Base-by-base conservation (phyloP, 352 stramenopile genomes). In the Phytophthora pini region DNA sequence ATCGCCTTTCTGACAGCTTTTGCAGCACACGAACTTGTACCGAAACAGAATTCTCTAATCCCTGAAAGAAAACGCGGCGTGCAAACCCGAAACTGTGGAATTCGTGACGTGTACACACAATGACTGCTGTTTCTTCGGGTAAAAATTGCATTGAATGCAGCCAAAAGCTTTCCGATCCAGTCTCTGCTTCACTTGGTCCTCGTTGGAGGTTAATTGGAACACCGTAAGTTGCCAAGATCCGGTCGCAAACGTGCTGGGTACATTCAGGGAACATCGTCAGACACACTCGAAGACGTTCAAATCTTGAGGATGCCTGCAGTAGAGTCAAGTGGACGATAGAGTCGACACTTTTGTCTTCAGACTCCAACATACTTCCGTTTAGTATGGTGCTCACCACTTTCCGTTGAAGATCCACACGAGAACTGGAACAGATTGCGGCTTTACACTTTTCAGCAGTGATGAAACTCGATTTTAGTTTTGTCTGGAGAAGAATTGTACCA, bases 41-140 rank as follows among this genome's bases (percentile, higher is more conserved):
- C 4, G 17, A 5, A 9, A 11, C n/a, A 20, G 61, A 63, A 10
- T 24, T 17, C 1, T 66, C 48, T 9, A 75, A 15, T 10, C 55
- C 67, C 2, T 70, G 60, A 15, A 80, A 81, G 49, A 82, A 82
- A 13, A 65, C 49, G 10, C 65, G 61, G 20, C 59, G 55, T 4
- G 67, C 49, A 53, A 84, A 77, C 5, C 46, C 26, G 31, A 82
- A 82, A 24, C 76, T 82, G 17, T 70, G 24, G 11, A 81, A 76
- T 3, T 66, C 44, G 10, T 70, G 48, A 0, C 26, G 31, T 6
- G 70, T 63, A 5, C 70, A 11, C 12, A 84, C 17, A 12, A 84
- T 22, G 2, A 72, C 53, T 2, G 50, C 58, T 2, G 51, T 63
- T 13, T 64, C 26, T 24, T 80, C 71, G 1, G 76, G 74, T 20